phyloP scores from a whole-genome alignment of 176 grass and related monocot species.

The Pontederia crassipes region DNA sequence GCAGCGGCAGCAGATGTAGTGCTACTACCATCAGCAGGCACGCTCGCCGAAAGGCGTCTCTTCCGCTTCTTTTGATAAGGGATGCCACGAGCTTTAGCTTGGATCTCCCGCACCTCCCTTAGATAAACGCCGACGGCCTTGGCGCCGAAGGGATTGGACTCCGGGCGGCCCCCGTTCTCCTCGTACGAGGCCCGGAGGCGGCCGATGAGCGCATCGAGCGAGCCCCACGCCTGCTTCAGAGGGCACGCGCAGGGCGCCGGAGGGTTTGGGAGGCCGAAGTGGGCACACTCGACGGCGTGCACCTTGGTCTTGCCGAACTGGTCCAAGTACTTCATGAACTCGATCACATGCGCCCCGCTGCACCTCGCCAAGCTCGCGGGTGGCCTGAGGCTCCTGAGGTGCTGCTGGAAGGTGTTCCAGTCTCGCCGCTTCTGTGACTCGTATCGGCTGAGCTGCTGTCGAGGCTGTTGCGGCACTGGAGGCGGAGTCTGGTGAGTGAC shows the following conservation, averaged over 20 bases:
- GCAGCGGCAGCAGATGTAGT: no score
- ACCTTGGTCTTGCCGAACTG: slow-evolving; percentile 79
- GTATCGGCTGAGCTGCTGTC: slow-evolving; percentile 1
- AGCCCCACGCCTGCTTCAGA: not conserved
- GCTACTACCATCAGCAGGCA: no score
- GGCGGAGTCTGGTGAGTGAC: not conserved
- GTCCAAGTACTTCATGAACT: slow-evolving; percentile 27
- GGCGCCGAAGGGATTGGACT: slow-evolving; percentile 9
- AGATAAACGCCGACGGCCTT: slow-evolving; percentile 1
- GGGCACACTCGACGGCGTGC: slow-evolving; percentile 15
- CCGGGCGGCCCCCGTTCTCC: not conserved
- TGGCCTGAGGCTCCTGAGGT: not conserved
- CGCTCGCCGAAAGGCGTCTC: not conserved
- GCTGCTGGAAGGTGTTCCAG: slow-evolving; percentile 7
- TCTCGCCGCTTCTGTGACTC: slow-evolving; percentile 11
- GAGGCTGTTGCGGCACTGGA: not conserved
- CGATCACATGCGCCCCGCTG: not conserved
- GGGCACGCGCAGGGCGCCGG: not conserved
- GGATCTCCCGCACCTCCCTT: not conserved
- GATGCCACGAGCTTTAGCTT: slow-evolving; percentile 4
- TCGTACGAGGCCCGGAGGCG: slow-evolving; percentile 5
- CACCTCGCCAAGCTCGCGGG: not conserved
- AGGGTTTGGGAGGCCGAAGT: not conserved
- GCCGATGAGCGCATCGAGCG: slow-evolving; percentile 3
- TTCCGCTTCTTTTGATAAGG: slow-evolving; percentile 5